Evolutionary conservation across 345 rosid genomes (phyloP).

Genomic region (Acer negundo): DNA sequence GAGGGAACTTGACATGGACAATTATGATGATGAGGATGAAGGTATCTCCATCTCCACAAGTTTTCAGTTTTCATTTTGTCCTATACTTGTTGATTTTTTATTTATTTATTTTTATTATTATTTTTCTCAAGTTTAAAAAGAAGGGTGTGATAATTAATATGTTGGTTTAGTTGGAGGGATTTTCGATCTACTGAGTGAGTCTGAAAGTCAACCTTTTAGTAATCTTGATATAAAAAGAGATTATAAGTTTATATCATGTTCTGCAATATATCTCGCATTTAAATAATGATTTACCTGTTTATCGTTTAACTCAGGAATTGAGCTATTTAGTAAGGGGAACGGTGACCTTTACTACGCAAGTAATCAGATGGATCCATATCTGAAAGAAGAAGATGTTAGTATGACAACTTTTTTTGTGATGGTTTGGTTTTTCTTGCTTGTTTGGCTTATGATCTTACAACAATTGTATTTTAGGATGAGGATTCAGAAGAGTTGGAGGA

Average conservation of each 20-base stretch:
- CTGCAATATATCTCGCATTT: neutral
- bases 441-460: constrained; percentile 22
- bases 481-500: constrained; percentile 90
- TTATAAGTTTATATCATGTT: neutral
- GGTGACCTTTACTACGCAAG: constrained; percentile 88
- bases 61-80: constrained; percentile 17
- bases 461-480: constrained; percentile 47
- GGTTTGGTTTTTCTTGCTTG: neutral
- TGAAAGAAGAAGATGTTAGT: constrained; percentile 67
- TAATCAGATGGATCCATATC: constrained; percentile 87
- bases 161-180: neutral
- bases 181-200: neutral
- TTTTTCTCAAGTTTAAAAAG: neutral
- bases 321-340: constrained; percentile 67
- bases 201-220: neutral
- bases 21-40: constrained; percentile 88
- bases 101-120: neutral
- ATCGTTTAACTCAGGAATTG: constrained; percentile 49
- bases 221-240: neutral
- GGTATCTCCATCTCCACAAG: constrained; percentile 38
- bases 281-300: constrained; percentile 11
- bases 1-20: constrained; percentile 85
- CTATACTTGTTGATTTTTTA: neutral
- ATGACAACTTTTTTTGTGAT: constrained; percentile 5
- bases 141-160: neutral